Base-by-base conservation (phyloP, 805 yeast species). In the Metschnikowia noctiluminum region DNA sequence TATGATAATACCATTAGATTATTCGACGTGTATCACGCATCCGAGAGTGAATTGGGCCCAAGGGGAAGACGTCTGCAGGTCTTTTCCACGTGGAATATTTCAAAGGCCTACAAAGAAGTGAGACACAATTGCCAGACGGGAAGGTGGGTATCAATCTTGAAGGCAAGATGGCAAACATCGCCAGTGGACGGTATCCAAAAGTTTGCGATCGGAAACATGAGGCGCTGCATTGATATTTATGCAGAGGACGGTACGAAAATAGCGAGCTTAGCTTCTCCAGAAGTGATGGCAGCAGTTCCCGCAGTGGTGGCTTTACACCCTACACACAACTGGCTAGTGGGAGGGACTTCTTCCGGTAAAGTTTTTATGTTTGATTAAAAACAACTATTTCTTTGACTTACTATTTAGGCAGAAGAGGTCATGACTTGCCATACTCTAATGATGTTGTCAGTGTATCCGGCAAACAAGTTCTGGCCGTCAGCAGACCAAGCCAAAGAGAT, bases 391-490 rank as follows among this genome's bases (percentile, higher is more conserved):
- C 26, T 35, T 35, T 13, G 21, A 31, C 14, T 30, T 28, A 34
- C 38, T 26, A 38, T 48, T 65, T 73, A 73, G 67, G 77, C 76
- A 55, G 77, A 73, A 60, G 85, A 78, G 79, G 95, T 89, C 98
- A 94, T 94, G 69, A 94, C 97, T 86, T 94, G 98, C 99, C 99
- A 94, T 78, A 94, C 99, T 82, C 99, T 92, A 84, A 94, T 92
- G 74, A 87, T 84, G 84, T 89, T 89, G 80, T 94, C 99, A 71
- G 97, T 91, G 97, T 94, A 94, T 84, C 99, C 99, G 68, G 98
- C 96, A 76, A 89, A 94, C 79, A 94, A 84, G 87, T 87, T 89
- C 84, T 92, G 98, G 76, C 99, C 99, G 69, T 94, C 99, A 77
- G 96, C 92, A 68, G 98, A 91, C 99, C 99, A 94, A 76, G 97